phyloP scores from a whole-genome alignment of 805 yeast species.

The Teunomyces panamensis region DNA sequence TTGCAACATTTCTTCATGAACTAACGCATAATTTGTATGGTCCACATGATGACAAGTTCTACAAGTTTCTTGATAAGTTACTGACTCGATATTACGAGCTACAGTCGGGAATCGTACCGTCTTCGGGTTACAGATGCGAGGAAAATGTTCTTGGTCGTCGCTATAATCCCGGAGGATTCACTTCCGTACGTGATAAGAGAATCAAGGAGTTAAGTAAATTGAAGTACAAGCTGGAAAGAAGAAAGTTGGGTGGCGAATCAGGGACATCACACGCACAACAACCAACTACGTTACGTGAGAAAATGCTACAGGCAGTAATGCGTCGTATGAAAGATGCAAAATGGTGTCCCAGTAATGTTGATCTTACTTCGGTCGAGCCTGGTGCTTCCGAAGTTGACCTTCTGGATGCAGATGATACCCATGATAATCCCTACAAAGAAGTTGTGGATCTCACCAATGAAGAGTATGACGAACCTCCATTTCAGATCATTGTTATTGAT shows the following conservation, averaged over 20 bases:
- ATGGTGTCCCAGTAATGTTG: conserved; percentile 38
- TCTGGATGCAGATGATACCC: conserved; percentile 9
- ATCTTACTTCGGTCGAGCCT: conserved; percentile 33
- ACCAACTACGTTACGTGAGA: conserved; percentile 32
- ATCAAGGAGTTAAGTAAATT: conserved; percentile 35
- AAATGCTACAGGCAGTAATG: conserved; percentile 61
- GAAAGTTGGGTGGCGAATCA: conserved; percentile 26
- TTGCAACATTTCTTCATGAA: conserved; percentile 89
- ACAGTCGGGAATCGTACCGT: conserved; percentile 41
- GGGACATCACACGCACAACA: not conserved
- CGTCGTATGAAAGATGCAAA: conserved; percentile 52
- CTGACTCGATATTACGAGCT: conserved; percentile 47
- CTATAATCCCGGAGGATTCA: conserved; percentile 13
- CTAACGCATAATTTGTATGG: conserved; percentile 77
- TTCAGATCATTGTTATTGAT: conserved; percentile 22
- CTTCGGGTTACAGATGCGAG: conserved; percentile 49
- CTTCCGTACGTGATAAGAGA: conserved; percentile 33
- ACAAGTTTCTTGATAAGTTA: conserved; percentile 59
- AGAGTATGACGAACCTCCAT: conserved; percentile 6
- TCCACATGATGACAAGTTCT: conserved; percentile 75
- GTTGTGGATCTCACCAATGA: conserved; percentile 14
- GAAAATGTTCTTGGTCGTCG: conserved; percentile 45
- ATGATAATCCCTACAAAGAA: conserved; percentile 6
- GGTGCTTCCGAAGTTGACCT: conserved; percentile 44
- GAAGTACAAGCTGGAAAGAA: conserved; percentile 39